A percentile compares a stretch with the other conserved stretches of the same genome.
These are phyloP conservation scores for Pseudogymnoascus sp. DNA, from an alignment of 2,329 filamentous ascomycete species.

Conservation along the genomic window DNA sequence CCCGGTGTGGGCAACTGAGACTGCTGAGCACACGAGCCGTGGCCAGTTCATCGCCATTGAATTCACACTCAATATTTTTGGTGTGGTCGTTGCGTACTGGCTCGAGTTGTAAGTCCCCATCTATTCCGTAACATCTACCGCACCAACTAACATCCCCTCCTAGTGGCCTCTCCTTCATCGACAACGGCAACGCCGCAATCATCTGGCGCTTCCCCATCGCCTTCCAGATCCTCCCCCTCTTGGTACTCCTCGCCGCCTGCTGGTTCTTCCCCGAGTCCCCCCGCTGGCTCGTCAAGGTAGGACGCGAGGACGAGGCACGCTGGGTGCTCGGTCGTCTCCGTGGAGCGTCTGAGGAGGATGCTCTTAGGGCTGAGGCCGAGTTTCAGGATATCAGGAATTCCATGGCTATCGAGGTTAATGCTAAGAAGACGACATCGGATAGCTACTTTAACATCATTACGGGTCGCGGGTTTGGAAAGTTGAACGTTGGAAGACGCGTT, in stretches of 20 bases:
- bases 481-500: constrained; percentile 60
- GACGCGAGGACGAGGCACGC: constrained; percentile 57
- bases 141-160: constrained; percentile 15
- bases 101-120: constrained; percentile 38
- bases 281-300: constrained; percentile 58
- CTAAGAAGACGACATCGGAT: constrained; percentile 48
- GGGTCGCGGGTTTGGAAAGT: constrained; percentile 34
- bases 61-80: constrained; percentile 66
- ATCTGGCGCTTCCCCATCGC: constrained; percentile 63
- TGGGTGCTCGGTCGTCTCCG: constrained; percentile 58
- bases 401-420: constrained; percentile 51
- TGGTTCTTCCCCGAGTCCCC: constrained; percentile 67
- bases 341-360: constrained; percentile 47
- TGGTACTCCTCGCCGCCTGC: constrained; percentile 47
- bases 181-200: constrained; percentile 49
- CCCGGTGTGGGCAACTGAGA: constrained; percentile 65
- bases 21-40: constrained; percentile 57
- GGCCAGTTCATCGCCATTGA: constrained; percentile 65
- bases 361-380: constrained; percentile 50
- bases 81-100: constrained; percentile 24
- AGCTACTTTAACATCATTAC: constrained; percentile 21
- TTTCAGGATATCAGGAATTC: constrained; percentile 61
- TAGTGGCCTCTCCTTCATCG: constrained; percentile 51
- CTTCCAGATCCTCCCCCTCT: constrained; percentile 59
- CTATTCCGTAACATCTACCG: neutral